Percentiles rank a stretch among this genome's conserved stretches.
phyloP scores from a whole-genome alignment of 2,329 filamentous ascomycete species.

The Penicillium sp. region DNA sequence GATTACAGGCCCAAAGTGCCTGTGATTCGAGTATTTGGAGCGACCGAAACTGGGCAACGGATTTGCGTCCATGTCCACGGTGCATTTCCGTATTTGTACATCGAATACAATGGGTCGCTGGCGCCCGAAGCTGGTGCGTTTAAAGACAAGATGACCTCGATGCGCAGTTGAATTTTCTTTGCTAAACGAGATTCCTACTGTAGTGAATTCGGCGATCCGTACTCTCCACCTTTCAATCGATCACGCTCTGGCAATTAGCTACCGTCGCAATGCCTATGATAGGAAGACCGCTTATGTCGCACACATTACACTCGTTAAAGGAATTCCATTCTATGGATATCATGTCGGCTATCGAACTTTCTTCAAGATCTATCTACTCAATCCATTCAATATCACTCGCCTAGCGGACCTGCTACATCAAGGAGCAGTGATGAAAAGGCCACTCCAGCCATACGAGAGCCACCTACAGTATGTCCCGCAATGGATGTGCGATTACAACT shows the following conservation, averaged over 20 bases:
- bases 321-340: constrained; percentile 94
- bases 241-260: constrained; percentile 84
- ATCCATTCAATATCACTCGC: constrained; percentile 84
- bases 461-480: constrained; percentile 92
- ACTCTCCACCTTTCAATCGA: constrained; percentile 86
- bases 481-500: constrained; percentile 98
- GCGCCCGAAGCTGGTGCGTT: constrained; percentile 69
- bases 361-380: constrained; percentile 93
- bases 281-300: constrained; percentile 78
- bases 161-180: background rate
- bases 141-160: background rate
- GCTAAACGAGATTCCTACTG: constrained; percentile 22
- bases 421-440: constrained; percentile 81
- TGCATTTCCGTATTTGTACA: constrained; percentile 92
- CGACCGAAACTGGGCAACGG: constrained; percentile 92
- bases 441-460: constrained; percentile 90
- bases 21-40: constrained; percentile 87
- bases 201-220: constrained; percentile 77
- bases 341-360: constrained; percentile 90
- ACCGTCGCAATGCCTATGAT: constrained; percentile 75
- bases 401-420: constrained; percentile 86
- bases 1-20: constrained; percentile 76
- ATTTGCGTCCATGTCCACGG: constrained; percentile 96
- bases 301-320: constrained; percentile 89
- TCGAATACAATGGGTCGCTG: constrained; percentile 79